Conservation (phyloP, 2,329 filamentous ascomycete species). For the Colletotrichum sp. region DNA sequence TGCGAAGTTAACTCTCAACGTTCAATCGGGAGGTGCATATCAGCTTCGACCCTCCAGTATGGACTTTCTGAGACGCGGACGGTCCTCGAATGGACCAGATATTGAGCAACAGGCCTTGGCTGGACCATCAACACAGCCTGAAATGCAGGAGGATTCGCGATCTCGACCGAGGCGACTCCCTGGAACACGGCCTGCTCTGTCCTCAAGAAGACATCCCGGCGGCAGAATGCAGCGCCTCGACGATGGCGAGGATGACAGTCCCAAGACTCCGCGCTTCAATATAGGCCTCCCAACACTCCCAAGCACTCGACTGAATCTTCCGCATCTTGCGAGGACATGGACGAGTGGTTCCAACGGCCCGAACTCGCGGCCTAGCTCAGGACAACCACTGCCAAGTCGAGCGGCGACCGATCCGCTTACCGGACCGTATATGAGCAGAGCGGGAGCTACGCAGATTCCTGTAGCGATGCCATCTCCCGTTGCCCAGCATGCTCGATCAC, state of each 20-base stretch:
- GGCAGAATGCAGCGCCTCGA: conserved; percentile 10
- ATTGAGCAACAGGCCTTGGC: conserved; percentile 14
- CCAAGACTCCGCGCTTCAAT: conserved; percentile 51
- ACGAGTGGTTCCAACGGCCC: conserved; percentile 37
- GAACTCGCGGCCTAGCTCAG: background rate
- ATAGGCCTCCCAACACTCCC: conserved; percentile 42
- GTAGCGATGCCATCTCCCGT: conserved; percentile 1
- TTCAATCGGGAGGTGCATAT: background rate
- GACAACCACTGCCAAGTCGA: conserved; percentile 25
- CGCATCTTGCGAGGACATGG: conserved; percentile 44
- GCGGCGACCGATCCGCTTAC: background rate
- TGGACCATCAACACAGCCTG: conserved; percentile 6
- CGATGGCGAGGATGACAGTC: conserved; percentile 39
- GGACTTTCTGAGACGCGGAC: conserved; percentile 15
- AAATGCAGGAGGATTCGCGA: conserved; percentile 12
- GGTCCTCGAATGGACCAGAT: background rate
- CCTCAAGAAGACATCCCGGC: background rate
- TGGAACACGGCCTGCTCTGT: background rate
- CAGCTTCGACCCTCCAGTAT: background rate
- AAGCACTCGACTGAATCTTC: conserved; percentile 45
- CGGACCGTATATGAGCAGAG: conserved; percentile 14
- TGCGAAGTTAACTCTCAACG: background rate
- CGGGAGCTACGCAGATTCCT: background rate
- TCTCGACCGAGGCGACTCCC: background rate
- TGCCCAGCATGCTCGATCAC: background rate